Evolutionary conservation across 352 stramenopile genomes (phyloP), one percentile per base, ranked within the genome.

Genomic region (Phytophthora agathidicida): DNA sequence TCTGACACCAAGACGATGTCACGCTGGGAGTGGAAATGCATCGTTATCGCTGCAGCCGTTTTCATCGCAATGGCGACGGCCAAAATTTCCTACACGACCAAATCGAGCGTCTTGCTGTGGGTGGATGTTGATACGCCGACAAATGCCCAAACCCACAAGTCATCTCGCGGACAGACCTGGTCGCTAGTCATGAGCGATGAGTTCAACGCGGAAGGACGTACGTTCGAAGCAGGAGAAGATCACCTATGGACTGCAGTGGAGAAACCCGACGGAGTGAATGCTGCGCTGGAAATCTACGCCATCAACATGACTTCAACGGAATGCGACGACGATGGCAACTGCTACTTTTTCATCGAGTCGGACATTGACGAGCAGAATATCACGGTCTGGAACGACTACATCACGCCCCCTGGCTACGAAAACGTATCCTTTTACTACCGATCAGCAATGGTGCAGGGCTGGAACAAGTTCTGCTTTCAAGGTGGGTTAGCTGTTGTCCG

Each of bases 401-500:
- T 42, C 6, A 30, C 20, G 11, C 45, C 32, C 8, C 45, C 22
- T n/a, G 45, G 32, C 2, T 54, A 54, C 23, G 17, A 43, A 16
- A 43, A 54, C 17, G 45, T 54, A 13, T 20, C 31, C 27, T 87
- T 83, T 54, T 72, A 68, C 41, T 68, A 69, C 27, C 68, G 72
- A 20, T 80, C 78, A 26, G 93, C 73, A 4, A 93, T 96, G 86
- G 37, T 97, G 4, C 88, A 96, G 61, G 75, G 59, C 1, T 97
- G 90, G 90, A 96, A 96, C 60, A 96, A 96, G 43, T 96, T 97
- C 61, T 97, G 90, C 64, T 95, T 96, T 58, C 92, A 91, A 28
- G 88, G 90, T 7, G 45, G 45, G 2, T 13, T 53, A 7, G 19
- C 9, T 3, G 45, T 41, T 23, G 45, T 53, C 2, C 45, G 31